Evolutionary conservation across 2,329 filamentous ascomycete genomes (phyloP), one percentile per base, ranked within the genome.

Genomic region (Blastomyces emzantsi): DNA sequence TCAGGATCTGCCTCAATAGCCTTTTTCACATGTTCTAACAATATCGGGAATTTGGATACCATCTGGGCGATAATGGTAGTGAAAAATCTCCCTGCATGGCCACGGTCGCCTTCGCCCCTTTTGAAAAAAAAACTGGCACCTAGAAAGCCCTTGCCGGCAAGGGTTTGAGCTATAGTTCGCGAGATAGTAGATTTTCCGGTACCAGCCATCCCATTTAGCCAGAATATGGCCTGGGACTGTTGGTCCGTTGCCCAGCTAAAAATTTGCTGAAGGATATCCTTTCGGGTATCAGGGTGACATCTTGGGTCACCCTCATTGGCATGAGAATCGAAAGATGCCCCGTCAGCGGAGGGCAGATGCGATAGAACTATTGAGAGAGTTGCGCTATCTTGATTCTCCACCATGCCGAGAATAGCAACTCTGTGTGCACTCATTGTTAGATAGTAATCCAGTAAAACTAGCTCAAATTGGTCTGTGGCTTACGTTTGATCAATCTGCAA

Each of bases 171-270:
- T 28, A 73, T 49, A 4, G 72, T 73, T 6, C 69, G 66, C n/a
- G 71, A 61, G 43, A 74, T 71, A 6, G 71, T 73, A 2, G 71
- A 73, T 61, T 75, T 75, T 3, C 73, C 73, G 11, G 72, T 73
- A 2, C 74, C 74, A 45, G 73, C 71, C 68, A 71, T 68, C 9
- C 73, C 73, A 47, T 65, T 68, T n/a, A 75, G 62, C 73, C 72
- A 74, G 64, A 70, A 74, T 5, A 75, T 72, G 28, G 47, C 36
- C 39, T 64, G 61, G 9, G 47, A 62, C 15, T 67, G 25, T 30
- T 28, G 41, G 3, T 63, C 51, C 4, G 64, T 47, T 8, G 55
- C 63, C 68, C 68, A 72, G 30, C 64, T 43, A 28, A 64, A 58
- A 7, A 72, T 69, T 33, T 70, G 28, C 7, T 64, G 15, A 8